phyloP scores from a whole-genome alignment of 345 rosid species.

The Hypericum androsaemum region DNA sequence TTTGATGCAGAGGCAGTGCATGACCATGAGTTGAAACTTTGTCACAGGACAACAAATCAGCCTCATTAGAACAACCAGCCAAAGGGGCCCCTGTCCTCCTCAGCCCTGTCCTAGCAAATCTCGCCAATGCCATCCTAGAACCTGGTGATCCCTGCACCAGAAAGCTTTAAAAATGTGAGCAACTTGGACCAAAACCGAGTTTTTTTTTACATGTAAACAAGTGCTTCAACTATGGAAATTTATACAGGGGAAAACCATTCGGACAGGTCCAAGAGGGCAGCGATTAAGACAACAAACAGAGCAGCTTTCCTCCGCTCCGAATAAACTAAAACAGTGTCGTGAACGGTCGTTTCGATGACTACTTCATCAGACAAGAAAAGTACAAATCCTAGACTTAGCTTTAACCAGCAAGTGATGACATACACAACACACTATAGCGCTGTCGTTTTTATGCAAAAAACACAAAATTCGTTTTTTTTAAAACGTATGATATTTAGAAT shows the following conservation, averaged over 20 bases:
- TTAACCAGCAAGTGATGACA: conserved; percentile 20
- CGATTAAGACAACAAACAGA: conserved; percentile 10
- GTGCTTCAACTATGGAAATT: too few species aligned
- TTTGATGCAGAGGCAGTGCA: conserved; percentile 16
- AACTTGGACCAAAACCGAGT: not conserved
- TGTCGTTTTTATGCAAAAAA: not conserved
- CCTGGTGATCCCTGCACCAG: conserved; percentile 14
- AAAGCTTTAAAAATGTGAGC: conserved; percentile 14
- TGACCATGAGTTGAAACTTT: conserved; percentile 6
- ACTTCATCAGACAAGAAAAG: conserved; percentile 16
- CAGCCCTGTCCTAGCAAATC: conserved; percentile 36
- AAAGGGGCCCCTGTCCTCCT: conserved; percentile 35
- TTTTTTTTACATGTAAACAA: too few species aligned
- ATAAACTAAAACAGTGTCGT: not conserved
- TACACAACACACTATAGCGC: conserved; percentile 15
- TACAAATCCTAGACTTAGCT: conserved; percentile 18
- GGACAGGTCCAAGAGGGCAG: too few species aligned
- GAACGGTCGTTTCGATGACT: conserved; percentile 25
- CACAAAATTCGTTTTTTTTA: too few species aligned
- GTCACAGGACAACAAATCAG: conserved; percentile 5
- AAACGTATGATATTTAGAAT: not conserved
- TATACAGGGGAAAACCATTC: conserved; percentile 11
- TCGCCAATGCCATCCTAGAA: conserved; percentile 45
- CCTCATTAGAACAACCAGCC: conserved; percentile 17
- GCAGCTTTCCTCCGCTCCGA: conserved; percentile 8